phyloP scores from a whole-genome alignment of 2,329 filamentous ascomycete genomes.

The Chaetomium sp. region DNA sequence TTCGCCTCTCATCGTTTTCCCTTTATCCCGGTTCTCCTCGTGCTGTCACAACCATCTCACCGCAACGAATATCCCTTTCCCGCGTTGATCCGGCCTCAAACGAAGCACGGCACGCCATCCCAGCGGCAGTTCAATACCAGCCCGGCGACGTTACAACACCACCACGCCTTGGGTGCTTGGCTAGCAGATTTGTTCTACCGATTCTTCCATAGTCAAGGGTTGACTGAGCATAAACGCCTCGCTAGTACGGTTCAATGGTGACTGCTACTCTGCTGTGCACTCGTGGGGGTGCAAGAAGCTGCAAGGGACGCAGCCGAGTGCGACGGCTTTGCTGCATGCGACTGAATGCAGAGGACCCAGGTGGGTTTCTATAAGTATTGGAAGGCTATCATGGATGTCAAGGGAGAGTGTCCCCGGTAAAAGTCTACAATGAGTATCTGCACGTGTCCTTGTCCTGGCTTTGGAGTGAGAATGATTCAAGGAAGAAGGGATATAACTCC shows the following conservation, averaged over 20 bases:
- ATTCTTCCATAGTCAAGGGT: conserved; percentile 15
- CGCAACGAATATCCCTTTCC: neutral
- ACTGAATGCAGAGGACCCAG: neutral
- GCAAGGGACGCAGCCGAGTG: neutral
- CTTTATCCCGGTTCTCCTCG: neutral
- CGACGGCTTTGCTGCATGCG: neutral
- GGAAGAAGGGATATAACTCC: neutral
- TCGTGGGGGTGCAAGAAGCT: neutral
- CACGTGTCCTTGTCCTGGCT: neutral
- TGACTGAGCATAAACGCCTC: neutral
- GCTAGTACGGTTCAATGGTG: neutral
- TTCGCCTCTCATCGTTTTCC: neutral
- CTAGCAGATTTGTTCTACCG: neutral
- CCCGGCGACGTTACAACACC: conserved; percentile 10
- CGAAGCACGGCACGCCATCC: neutral
- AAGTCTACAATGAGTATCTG: neutral
- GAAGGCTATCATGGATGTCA: neutral
- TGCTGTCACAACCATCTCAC: neutral
- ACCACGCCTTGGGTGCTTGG: neutral
- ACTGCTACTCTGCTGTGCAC: neutral
- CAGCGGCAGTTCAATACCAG: neutral
- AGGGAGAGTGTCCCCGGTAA: neutral
- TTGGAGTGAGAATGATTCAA: neutral
- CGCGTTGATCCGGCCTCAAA: neutral
- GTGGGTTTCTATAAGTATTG: neutral